Conservation (phyloP, 352 stramenopile species). For the Thraustochytrium sp. region DNA sequence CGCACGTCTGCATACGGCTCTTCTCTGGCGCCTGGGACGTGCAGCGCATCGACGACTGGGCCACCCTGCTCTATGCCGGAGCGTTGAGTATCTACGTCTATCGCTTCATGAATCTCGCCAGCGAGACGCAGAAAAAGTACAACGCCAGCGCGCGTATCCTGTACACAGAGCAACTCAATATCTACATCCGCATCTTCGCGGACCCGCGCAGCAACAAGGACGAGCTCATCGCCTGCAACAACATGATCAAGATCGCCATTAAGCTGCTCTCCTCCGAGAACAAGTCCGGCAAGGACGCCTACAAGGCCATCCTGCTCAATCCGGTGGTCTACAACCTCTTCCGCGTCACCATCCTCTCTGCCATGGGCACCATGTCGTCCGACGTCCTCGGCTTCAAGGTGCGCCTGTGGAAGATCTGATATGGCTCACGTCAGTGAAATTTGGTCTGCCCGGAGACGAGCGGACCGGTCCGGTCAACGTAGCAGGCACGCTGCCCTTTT, state of each 20-base stretch:
- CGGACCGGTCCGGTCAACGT: no score
- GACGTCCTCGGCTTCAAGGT: conserved; percentile 42
- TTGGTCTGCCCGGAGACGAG: no score
- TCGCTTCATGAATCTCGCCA: conserved; percentile 29
- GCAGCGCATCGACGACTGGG: conserved; percentile 3
- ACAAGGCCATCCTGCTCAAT: conserved; percentile 34
- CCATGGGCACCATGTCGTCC: conserved; percentile 38
- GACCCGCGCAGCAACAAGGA: conserved; percentile 28
- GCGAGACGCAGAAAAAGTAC: conserved; percentile 40
- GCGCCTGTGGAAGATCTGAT: conserved; percentile 39
- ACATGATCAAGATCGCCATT: conserved; percentile 43
- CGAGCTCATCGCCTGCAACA: conserved; percentile 29
- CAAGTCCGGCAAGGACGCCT: conserved; percentile 13
- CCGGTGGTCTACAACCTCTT: conserved; percentile 42
- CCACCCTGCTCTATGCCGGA: background rate
- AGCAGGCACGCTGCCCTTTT: no score
- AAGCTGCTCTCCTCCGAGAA: conserved; percentile 27
- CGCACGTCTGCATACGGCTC: background rate
- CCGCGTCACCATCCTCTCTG: conserved; percentile 37
- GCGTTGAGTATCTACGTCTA: conserved; percentile 18
- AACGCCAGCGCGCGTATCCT: background rate
- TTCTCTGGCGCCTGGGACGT: conserved; percentile 12
- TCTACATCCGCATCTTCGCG: conserved; percentile 28
- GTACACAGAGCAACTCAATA: conserved; percentile 41
- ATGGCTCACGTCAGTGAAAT: no score